These are phyloP conservation scores for Protostelium mycophagum DNA, from an alignment of 78 protist genomes.

Conservation along the genomic window DNA sequence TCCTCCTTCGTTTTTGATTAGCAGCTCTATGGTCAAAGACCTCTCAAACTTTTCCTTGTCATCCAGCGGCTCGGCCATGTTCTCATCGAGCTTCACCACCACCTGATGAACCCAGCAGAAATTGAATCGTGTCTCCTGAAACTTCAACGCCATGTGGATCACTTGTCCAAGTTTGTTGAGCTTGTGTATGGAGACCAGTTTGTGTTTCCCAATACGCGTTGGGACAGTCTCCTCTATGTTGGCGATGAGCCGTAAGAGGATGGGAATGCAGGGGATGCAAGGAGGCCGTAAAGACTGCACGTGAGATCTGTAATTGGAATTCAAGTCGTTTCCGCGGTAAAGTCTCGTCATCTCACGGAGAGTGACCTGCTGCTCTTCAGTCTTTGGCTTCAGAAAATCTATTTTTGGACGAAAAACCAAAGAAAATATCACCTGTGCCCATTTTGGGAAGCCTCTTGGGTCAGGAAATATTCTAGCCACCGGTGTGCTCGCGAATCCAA, in stretches of 20 bases:
- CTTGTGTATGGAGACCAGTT: not conserved
- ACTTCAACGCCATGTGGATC: not conserved
- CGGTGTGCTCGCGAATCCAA: not conserved
- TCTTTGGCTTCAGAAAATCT: not conserved
- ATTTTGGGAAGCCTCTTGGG: not conserved
- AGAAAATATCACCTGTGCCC: not conserved
- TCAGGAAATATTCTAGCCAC: not conserved
- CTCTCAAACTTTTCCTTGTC: not conserved
- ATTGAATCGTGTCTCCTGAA: not conserved
- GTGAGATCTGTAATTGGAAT: not conserved
- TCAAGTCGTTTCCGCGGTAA: not conserved
- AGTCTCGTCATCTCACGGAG: not conserved
- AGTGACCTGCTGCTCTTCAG: not conserved
- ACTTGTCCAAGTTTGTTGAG: not conserved
- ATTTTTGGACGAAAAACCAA: too few species aligned
- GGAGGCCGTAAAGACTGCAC: not conserved
- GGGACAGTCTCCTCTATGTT: not conserved
- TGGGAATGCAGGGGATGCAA: not conserved
- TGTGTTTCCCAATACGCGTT: not conserved
- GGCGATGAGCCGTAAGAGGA: not conserved
- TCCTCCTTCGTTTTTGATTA: not conserved
- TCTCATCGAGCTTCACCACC: not conserved
- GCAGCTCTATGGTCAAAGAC: not conserved
- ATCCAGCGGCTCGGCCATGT: not conserved
- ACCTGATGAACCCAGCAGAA: not conserved